Percentiles rank a stretch among this genome's conserved stretches.
phyloP scores from a whole-genome alignment of 2,329 filamentous ascomycete genomes.

The Rugonectria rugulosa region DNA sequence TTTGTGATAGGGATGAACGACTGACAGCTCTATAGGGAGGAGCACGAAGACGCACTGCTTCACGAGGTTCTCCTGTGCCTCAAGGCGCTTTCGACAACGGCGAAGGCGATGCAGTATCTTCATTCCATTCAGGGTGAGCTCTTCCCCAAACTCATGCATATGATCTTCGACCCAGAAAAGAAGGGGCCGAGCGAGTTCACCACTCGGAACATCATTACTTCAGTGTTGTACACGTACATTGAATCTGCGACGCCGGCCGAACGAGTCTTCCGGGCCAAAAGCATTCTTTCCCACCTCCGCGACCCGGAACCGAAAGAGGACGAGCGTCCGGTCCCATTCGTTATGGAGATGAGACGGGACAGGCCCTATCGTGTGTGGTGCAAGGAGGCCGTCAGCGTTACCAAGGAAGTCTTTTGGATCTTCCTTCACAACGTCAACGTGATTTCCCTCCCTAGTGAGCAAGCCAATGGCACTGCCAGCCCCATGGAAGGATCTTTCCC shows the following conservation, averaged over 20 bases:
- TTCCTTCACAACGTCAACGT: constrained; percentile 95
- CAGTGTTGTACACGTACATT: constrained; percentile 88
- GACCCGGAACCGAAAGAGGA: constrained; percentile 81
- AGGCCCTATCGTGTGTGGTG: constrained; percentile 94
- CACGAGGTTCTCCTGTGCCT: constrained; percentile 93
- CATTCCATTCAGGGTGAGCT: constrained; percentile 80
- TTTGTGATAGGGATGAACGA: not conserved
- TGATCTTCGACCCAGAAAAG: constrained; percentile 97
- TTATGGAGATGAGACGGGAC: constrained; percentile 85
- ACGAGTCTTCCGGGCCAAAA: constrained; percentile 71
- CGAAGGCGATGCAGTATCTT: constrained; percentile 82
- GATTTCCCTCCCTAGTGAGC: constrained; percentile 68
- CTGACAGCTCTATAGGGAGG: constrained; percentile 67
- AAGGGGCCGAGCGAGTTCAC: constrained; percentile 98
- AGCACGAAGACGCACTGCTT: constrained; percentile 91
- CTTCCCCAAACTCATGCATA: constrained; percentile 84
- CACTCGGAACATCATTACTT: constrained; percentile 88
- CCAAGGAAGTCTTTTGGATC: constrained; percentile 99
- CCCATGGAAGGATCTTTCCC: constrained; percentile 39
- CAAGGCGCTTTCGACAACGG: constrained; percentile 93
- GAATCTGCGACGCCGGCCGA: constrained; percentile 69
- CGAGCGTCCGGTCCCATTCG: constrained; percentile 81
- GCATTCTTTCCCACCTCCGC: constrained; percentile 80
- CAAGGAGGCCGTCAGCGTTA: constrained; percentile 90
- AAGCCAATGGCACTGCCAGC: constrained; percentile 28